Evolutionary conservation across 176 grass and related monocot genomes (phyloP).

Genomic region (Cocos nucifera): DNA sequence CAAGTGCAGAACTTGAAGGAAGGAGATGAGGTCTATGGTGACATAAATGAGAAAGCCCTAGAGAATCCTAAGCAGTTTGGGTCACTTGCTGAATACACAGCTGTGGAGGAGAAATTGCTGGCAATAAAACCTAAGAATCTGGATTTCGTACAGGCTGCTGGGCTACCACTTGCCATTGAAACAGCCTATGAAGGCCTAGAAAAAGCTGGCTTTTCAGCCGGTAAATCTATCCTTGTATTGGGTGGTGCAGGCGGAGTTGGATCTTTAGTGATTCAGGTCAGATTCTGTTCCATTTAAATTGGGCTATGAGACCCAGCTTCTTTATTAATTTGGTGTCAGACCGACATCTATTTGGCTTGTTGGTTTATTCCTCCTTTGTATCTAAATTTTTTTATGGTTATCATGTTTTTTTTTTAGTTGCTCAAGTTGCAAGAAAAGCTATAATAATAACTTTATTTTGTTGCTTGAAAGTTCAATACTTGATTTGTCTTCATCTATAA

Average conservation of each 20-base stretch:
- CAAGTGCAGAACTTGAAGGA: slow-evolving; percentile 54
- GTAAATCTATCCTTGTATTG: slow-evolving; percentile 76
- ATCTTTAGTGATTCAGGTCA: slow-evolving; percentile 75
- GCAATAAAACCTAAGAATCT: slow-evolving; percentile 60
- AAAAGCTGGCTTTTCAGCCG: slow-evolving; percentile 38
- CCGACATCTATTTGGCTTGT: background rate
- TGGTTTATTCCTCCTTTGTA: background rate
- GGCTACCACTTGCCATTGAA: slow-evolving; percentile 53
- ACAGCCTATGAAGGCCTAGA: slow-evolving; percentile 68
- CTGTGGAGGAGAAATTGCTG: slow-evolving; percentile 83
- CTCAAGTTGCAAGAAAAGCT: too few relatives aligned
- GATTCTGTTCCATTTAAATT: background rate
- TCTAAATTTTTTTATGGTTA: too few relatives aligned
- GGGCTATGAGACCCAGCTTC: background rate
- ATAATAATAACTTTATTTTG: too few relatives aligned
- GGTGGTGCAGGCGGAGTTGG: slow-evolving; percentile 84
- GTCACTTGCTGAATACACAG: slow-evolving; percentile 73
- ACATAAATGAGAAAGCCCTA: slow-evolving; percentile 82
- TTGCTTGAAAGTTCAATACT: too few relatives aligned
- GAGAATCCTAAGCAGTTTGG: slow-evolving; percentile 76
- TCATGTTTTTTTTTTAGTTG: too few relatives aligned
- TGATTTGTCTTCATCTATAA: too few relatives aligned
- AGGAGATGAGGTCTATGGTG: slow-evolving; percentile 89
- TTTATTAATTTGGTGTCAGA: too few relatives aligned
- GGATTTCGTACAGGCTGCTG: slow-evolving; percentile 61